Conservation (phyloP, 129 eudicot genomes). For the Rutidosis leptorrhynchoides region DNA sequence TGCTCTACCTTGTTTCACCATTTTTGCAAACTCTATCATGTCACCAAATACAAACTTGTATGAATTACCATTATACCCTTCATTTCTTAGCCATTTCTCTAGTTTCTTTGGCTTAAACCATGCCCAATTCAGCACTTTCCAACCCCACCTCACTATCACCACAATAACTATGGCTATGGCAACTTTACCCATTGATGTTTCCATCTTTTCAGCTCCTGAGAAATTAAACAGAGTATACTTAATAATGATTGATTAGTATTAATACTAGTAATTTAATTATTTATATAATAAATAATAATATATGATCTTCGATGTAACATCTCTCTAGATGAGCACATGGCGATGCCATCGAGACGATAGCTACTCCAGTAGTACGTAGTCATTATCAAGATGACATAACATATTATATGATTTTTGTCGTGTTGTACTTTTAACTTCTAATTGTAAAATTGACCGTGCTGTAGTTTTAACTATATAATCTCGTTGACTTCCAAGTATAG, state of each 20-base stretch:
- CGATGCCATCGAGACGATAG: no score
- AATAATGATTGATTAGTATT: background rate
- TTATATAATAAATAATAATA: no score
- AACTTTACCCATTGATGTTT: constrained; percentile 12
- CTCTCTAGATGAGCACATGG: no score
- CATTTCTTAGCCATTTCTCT: constrained; percentile 29
- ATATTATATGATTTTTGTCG: no score
- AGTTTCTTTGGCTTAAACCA: constrained; percentile 35
- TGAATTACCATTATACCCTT: constrained; percentile 33
- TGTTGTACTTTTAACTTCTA: no score
- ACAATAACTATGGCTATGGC: constrained; percentile 13
- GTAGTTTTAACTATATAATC: no score
- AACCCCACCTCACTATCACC: constrained; percentile 25
- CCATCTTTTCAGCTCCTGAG: constrained; percentile 17
- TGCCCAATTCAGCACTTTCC: constrained; percentile 25
- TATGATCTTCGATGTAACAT: no score
- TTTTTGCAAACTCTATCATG: constrained; percentile 13
- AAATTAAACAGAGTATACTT: background rate
- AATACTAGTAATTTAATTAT: background rate
- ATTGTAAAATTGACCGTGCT: no score
- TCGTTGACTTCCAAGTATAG: no score
- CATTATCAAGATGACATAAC: no score
- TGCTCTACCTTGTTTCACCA: constrained; percentile 18
- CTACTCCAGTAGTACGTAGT: no score
- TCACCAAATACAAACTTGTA: constrained; percentile 34